A percentile compares a stretch with the other conserved stretches of the same genome.
Evolutionary conservation across 2,329 filamentous ascomycete species (phyloP).

Genomic region (Penicillium sp.): DNA sequence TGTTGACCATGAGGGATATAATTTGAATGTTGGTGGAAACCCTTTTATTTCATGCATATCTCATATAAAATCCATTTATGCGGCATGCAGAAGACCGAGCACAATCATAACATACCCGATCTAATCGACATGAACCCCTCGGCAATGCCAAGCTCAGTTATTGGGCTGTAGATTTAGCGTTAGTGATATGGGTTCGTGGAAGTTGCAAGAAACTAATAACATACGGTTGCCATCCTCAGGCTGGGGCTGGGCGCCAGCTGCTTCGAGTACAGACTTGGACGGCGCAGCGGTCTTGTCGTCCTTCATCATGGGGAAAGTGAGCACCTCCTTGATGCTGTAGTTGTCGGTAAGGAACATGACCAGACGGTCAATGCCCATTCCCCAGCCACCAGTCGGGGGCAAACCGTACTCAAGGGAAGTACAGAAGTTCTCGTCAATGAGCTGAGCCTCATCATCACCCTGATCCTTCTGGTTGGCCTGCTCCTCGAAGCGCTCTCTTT

Average conservation of each 20-base stretch:
- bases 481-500: constrained; percentile 89
- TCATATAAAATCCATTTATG: constrained; percentile 20
- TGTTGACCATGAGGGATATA: no score
- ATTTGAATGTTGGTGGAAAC: constrained; percentile 10
- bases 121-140: constrained; percentile 12
- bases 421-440: constrained; percentile 95
- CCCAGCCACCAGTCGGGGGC: constrained; percentile 94
- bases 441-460: constrained; percentile 95
- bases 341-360: constrained; percentile 97
- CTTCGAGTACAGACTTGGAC: constrained; percentile 62
- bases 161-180: constrained; percentile 36
- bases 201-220: constrained; percentile 33
- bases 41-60: constrained; percentile 28
- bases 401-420: constrained; percentile 86
- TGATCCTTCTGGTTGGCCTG: constrained; percentile 94
- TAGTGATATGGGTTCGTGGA: constrained; percentile 28
- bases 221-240: constrained; percentile 64
- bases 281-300: constrained; percentile 65
- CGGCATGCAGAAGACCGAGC: constrained; percentile 3
- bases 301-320: constrained; percentile 99
- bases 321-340: constrained; percentile 93
- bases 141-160: constrained; percentile 24
- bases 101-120: constrained; percentile 18
- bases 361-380: constrained; percentile 91
- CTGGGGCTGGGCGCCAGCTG: constrained; percentile 62